A percentile compares a stretch with the other conserved stretches of the same genome.
phyloP scores from a whole-genome alignment of 1,284 basidiomycete genomes.

The Austroboletus novae-zelandiae region DNA sequence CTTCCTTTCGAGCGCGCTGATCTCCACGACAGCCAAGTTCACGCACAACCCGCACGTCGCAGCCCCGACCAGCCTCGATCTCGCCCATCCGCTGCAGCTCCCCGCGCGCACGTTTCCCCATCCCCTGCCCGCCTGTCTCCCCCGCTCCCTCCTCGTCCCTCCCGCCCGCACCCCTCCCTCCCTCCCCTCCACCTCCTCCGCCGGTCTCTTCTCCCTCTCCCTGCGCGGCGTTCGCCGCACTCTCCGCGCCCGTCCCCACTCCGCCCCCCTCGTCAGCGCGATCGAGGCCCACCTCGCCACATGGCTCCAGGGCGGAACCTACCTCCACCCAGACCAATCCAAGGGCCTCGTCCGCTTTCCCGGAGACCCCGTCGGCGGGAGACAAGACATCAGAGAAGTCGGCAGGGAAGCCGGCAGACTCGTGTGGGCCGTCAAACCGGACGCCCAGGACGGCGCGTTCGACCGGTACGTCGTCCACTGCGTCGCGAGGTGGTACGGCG shows the following conservation, averaged over 20 bases:
- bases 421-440: constrained; percentile 56
- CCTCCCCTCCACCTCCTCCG: constrained; percentile 62
- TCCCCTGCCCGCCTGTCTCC: constrained; percentile 67
- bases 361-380: constrained; percentile 50
- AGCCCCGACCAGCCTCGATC: constrained; percentile 55
- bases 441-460: constrained; percentile 54
- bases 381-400: constrained; percentile 58
- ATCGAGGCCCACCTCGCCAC: constrained; percentile 61
- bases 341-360: constrained; percentile 30
- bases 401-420: constrained; percentile 62
- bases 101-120: constrained; percentile 65
- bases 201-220: constrained; percentile 59
- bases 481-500: constrained; percentile 71
- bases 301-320: constrained; percentile 63
- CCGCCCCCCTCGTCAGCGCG: constrained; percentile 58
- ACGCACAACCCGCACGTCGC: constrained; percentile 68
- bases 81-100: constrained; percentile 42
- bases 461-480: constrained; percentile 78
- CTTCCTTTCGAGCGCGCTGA: too few species aligned
- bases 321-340: constrained; percentile 49
- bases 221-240: constrained; percentile 69
- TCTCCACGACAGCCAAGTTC: constrained; percentile 72
- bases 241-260: constrained; percentile 59
- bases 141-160: constrained; percentile 56
- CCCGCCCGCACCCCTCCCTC: constrained; percentile 37